Evolutionary conservation across 768 basidiomycete species (phyloP).

Genomic region (Fistulinella prunicolor): DNA sequence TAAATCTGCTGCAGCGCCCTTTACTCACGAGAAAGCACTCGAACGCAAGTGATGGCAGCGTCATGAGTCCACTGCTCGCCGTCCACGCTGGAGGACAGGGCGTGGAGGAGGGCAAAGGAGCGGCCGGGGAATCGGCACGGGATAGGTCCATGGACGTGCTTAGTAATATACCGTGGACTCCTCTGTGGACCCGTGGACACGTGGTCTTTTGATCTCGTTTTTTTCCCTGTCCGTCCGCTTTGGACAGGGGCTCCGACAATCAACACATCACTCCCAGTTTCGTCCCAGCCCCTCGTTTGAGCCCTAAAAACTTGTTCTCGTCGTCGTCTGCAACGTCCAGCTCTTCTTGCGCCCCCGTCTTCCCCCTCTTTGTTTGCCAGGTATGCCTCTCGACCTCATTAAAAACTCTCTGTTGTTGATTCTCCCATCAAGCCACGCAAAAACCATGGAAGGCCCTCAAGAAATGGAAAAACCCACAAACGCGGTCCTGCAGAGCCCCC

Average conservation of each 20-base stretch:
- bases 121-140: neutral
- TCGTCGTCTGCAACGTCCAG: constrained; percentile 4
- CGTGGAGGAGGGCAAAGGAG: too few species aligned
- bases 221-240: constrained; percentile 34
- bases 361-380: constrained; percentile 4
- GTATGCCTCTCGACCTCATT: constrained; percentile 11
- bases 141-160: constrained; percentile 27
- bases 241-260: constrained; percentile 39
- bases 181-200: constrained; percentile 24
- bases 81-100: too few species aligned
- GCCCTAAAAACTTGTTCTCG: constrained; percentile 15
- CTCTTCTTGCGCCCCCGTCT: neutral
- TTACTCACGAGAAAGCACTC: too few species aligned
- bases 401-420: constrained; percentile 14
- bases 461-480: constrained; percentile 20
- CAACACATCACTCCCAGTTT: constrained; percentile 27
- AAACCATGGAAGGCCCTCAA: constrained; percentile 32
- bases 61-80: too few species aligned
- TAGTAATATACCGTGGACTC: constrained; percentile 13
- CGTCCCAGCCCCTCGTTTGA: constrained; percentile 11
- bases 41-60: too few species aligned
- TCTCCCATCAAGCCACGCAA: constrained; percentile 30
- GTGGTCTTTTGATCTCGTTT: constrained; percentile 35
- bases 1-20: constrained; percentile 6
- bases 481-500: constrained; percentile 3